Conservation (phyloP, 768 basidiomycete species). For the Rhizopogon roseolus region DNA sequence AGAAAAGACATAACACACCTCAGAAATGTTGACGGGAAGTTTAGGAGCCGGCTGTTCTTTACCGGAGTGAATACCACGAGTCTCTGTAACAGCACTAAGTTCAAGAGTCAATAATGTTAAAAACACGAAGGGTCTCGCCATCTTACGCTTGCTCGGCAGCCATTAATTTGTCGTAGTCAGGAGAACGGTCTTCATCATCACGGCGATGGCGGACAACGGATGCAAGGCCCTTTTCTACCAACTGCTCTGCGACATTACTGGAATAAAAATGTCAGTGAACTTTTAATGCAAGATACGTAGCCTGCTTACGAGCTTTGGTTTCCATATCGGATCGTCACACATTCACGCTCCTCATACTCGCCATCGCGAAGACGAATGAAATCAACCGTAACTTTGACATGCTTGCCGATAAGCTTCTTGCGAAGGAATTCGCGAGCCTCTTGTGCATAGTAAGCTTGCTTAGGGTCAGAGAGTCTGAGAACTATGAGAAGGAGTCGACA, state of each 20-base stretch:
- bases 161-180: conserved; percentile 94
- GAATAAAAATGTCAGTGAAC: conserved; percentile 4
- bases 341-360: conserved; percentile 91
- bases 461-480: conserved; percentile 73
- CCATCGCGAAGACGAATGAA: conserved; percentile 90
- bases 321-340: conserved; percentile 83
- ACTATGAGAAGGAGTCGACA: conserved; percentile 1
- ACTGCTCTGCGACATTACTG: conserved; percentile 88
- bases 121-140: neutral
- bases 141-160: conserved; percentile 88
- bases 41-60: conserved; percentile 82
- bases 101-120: conserved; percentile 4
- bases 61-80: conserved; percentile 84
- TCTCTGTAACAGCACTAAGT: conserved; percentile 68
- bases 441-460: conserved; percentile 81
- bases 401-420: conserved; percentile 88
- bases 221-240: conserved; percentile 91
- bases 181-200: conserved; percentile 94
- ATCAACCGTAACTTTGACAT: conserved; percentile 79
- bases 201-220: conserved; percentile 88
- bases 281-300: neutral
- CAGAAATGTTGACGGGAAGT: conserved; percentile 86
- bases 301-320: conserved; percentile 66
- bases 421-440: conserved; percentile 93
- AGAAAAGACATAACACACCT: conserved; percentile 42